Base-by-base conservation (phyloP, 805 yeast genomes). In the Ogataea minuta region DNA sequence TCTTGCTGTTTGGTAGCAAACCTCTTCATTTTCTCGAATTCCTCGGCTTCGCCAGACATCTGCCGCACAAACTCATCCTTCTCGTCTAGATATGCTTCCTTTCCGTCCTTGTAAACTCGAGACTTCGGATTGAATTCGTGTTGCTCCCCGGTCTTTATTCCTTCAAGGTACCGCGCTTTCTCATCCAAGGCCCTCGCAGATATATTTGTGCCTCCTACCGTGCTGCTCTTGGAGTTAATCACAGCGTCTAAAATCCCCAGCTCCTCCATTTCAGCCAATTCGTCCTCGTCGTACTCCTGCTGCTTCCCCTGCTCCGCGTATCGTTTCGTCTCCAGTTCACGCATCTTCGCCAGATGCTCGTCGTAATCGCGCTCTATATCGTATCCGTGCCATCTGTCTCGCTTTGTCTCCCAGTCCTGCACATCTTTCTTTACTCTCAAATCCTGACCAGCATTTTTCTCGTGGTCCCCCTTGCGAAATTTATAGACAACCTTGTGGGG, bases 321-420 rank as follows among this genome's bases (percentile, higher is more conserved):
- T 48, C 66, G 58, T 28, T 46, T 53, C 38, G 69, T 66, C 76
- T 83, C 76, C 31, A 64, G 64, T 36, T 62, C 59, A 39, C 69
- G 66, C 79, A 82, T 78, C 28, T 63, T 62, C 32, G 57, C 56
- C 5, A 78, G 50, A 21, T 74, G 72, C 9, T 68, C 63, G 33
- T 70, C 73, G 66, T 84, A 85, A 37, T 83, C 87, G 9, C 68
- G 65, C 7, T 52, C 53, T 8, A 76, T 70, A 31, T 82, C 79
- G 55, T 77, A 84, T 0, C 95, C 95, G 54, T 75, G 83, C 95
- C 93, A 86, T 43, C 87, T 68, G 60, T 86, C 95, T 43, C 89
- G 64, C 46, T 81, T 82, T 9, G 80, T 73, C 52, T 84, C 95
- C 72, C 79, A 86, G 31, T 71, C 74, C 19, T 60, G 64, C 2